Evolutionary conservation across 2,329 filamentous ascomycete genomes (phyloP).

Genomic region (Talaromyces albobiverticillius): DNA sequence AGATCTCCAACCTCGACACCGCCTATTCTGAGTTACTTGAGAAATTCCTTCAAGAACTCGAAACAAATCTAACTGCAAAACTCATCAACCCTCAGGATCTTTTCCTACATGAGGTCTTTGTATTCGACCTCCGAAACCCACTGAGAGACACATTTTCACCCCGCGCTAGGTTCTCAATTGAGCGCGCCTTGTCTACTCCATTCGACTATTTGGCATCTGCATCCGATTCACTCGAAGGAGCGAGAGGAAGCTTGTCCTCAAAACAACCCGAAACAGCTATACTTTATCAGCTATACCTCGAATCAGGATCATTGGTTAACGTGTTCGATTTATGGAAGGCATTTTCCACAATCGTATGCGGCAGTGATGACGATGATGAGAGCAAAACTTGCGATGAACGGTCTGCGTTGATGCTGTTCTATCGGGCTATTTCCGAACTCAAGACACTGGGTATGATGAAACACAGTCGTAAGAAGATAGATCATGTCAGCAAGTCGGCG

Average conservation of each 20-base stretch:
- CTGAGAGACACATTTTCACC: constrained; percentile 58
- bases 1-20: constrained; percentile 52
- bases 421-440: constrained; percentile 79
- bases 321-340: constrained; percentile 61
- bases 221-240: constrained; percentile 30
- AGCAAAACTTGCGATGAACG: constrained; percentile 28
- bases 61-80: constrained; percentile 43
- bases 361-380: constrained; percentile 24
- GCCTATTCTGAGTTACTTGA: constrained; percentile 56
- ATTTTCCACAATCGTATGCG: constrained; percentile 53
- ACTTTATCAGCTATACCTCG: constrained; percentile 61
- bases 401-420: constrained; percentile 68
- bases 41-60: constrained; percentile 44
- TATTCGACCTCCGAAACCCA: constrained; percentile 58
- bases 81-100: constrained; percentile 51
- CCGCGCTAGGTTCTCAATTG: constrained; percentile 56
- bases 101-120: constrained; percentile 56
- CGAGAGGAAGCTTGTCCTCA: constrained; percentile 39
- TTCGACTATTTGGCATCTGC: constrained; percentile 60
- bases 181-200: constrained; percentile 57
- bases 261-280: constrained; percentile 59
- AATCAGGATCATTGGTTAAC: constrained; percentile 61
- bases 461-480: constrained; percentile 82
- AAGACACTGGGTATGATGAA: constrained; percentile 84
- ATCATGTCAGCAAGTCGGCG: constrained; percentile 81